Base-by-base conservation (phyloP, 345 rosid genomes). In the Durio zibethinus region DNA sequence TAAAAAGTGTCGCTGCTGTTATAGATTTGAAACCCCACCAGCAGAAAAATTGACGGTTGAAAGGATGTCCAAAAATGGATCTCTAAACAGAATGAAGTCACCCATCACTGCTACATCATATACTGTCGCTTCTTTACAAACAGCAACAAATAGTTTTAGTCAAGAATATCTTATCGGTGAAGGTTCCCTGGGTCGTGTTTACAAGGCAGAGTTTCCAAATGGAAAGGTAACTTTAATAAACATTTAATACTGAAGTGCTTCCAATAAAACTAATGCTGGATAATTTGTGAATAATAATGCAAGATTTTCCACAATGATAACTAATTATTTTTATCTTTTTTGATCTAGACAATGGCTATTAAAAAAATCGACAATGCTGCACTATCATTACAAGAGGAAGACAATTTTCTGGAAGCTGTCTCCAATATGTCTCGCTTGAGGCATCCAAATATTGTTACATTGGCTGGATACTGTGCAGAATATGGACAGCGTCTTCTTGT, bases 151-250 rank as follows among this genome's bases (percentile, higher is more conserved):
- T 84, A 97, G 99, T 86, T 94, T 97, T 74, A 86, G 96, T 80
- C 99, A 94, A 86, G 99, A 97, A 80, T 85, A 79, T 84, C 84
- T 97, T 66, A 79, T 97, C 4, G 98, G 99, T 68, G 99, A 97
- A 91, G 99, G 99, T 67, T 97, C 98, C 74, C 82, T 94, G 14
- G 99, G 99, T 76, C 98, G 99, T 76, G 99, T 97, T 73, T 97
- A 97, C 86, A 89, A 75, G 80, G 99, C 93, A 74, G 98, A 92
- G 72, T 91, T 97, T 72, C 85, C 92, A 23, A 90, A 88, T 38
- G 97, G 97, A 81, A 97, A 91, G 97, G 99, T 94, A 86, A 76
- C 35, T 35, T 20, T 35, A 23, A 48, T 50, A 35, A 68, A 25
- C 8, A 43, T 25, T 14, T 33, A 35, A 48, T 18, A 45, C 20